Conservation (phyloP, 257 asterid genomes). For the Solanum bukasovii region DNA sequence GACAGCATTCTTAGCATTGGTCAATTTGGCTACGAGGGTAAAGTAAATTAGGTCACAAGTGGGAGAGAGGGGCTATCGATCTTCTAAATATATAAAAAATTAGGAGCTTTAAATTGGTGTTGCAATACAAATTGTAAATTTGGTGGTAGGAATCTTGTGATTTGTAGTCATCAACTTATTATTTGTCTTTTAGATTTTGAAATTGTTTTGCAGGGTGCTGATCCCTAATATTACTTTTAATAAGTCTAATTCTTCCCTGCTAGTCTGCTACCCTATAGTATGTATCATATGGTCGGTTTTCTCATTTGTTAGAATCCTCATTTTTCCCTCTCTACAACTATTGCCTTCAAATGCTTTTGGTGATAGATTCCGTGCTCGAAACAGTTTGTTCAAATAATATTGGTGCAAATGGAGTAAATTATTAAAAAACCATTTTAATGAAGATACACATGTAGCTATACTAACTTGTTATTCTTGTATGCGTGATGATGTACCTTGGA, state of each 20-base stretch:
- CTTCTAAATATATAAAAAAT: background rate
- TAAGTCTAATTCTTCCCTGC: background rate
- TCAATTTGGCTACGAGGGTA: background rate
- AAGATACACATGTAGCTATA: background rate
- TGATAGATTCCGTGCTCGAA: background rate
- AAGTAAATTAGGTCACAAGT: background rate
- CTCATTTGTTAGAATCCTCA: background rate
- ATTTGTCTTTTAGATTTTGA: background rate
- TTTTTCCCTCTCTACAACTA: background rate
- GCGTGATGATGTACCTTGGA: background rate
- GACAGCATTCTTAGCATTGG: background rate
- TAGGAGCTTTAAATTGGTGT: background rate
- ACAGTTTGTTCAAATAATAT: background rate
- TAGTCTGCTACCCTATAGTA: background rate
- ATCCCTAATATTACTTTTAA: background rate
- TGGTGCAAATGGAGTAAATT: background rate
- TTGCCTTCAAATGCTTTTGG: background rate
- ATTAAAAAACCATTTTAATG: background rate
- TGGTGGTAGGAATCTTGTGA: background rate
- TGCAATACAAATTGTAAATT: background rate
- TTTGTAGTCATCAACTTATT: background rate
- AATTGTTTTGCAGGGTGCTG: background rate
- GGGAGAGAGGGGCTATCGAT: background rate
- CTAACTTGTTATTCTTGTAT: background rate
- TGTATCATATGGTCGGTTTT: background rate